Evolutionary conservation across 2,329 filamentous ascomycete genomes (phyloP), one percentile per base, ranked within the genome.

Genomic region (Claviceps cyperi): DNA sequence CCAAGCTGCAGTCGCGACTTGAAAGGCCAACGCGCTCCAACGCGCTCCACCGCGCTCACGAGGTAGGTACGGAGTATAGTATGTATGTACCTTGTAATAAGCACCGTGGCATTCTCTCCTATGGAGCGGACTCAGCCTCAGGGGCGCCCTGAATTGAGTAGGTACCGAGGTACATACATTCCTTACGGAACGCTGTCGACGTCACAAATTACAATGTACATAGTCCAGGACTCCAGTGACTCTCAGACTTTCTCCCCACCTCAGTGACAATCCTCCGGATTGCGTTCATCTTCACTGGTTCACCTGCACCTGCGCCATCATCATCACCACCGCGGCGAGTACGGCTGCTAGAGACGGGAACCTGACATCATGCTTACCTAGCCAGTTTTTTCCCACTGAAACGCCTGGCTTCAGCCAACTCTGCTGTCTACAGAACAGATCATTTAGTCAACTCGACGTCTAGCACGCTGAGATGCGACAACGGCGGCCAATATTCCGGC

Each of bases 391-490:
- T 43, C 22, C 15, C 38, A 37, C 9, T 15, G 9, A 11, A 47
- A 47, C 28, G 24, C 32, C 47, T 43, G 39, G 47, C 28, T 13
- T 24, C 19, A 32, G 32, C 39, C 19, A 22, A 37, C 17, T 15
- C 17, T 5, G 17, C 13, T 32, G 28, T 35, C 39, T 7, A n/a
- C 17, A 19, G 37, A 35, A 22, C 5, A 17, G 7, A 15, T 4
- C 15, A 41, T 24, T 17, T 17, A 19, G 47, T 43, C 14, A 39
- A n/a, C 43, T 7, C 39, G 19, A 28, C 47, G n/a, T 36, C 43
- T 44, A 32, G 43, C 44, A 35, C 52, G 50, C 51, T 59, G 62
- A 60, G 53, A 66, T 64, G 64, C 58, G 43, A 60, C 56, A 45
- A 54, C 48, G 50, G 28, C 50, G 40, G 28, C 39, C 17, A 35